These are phyloP conservation scores for Leptodermis oblonga DNA, from an alignment of 257 asterid species.

Conservation along the genomic window DNA sequence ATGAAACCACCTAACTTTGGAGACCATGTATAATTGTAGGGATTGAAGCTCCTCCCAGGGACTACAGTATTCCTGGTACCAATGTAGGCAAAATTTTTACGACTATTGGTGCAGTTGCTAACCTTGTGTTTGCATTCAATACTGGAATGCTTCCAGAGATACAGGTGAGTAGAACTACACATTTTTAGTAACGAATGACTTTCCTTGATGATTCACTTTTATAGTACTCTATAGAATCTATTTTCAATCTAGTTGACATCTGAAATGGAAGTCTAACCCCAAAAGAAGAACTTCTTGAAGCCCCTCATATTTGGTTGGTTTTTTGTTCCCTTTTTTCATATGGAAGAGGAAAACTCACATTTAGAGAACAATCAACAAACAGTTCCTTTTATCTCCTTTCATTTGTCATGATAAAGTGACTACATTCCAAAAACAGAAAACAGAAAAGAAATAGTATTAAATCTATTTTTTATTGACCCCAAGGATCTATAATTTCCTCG, in stretches of 20 bases:
- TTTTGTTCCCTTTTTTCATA: not conserved
- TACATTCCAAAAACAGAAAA: too few species aligned
- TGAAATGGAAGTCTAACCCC: too few species aligned
- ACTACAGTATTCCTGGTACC: constrained; percentile 63
- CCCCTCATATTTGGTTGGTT: not conserved
- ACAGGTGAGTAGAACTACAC: constrained; percentile 44
- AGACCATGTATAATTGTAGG: constrained; percentile 21
- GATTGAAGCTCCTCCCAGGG: constrained; percentile 44
- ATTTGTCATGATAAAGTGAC: too few species aligned
- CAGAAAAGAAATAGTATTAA: too few species aligned
- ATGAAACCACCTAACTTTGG: not conserved
- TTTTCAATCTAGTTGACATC: too few species aligned
- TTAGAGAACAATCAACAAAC: too few species aligned
- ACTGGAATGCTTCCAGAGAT: constrained; percentile 99
- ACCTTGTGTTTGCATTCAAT: constrained; percentile 86
- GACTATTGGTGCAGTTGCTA: constrained; percentile 76
- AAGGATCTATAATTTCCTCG: too few species aligned
- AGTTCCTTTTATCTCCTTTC: too few species aligned
- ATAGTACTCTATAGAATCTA: not conserved
- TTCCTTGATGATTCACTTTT: not conserved
- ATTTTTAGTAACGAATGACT: constrained; percentile 8
- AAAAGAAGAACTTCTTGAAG: too few species aligned
- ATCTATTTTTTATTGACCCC: too few species aligned
- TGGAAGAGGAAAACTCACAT: not conserved
- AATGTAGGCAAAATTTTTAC: constrained; percentile 49